These are phyloP conservation scores for Phlegmacium glaucopus DNA, from an alignment of 768 basidiomycete genomes.

Conservation along the genomic window DNA sequence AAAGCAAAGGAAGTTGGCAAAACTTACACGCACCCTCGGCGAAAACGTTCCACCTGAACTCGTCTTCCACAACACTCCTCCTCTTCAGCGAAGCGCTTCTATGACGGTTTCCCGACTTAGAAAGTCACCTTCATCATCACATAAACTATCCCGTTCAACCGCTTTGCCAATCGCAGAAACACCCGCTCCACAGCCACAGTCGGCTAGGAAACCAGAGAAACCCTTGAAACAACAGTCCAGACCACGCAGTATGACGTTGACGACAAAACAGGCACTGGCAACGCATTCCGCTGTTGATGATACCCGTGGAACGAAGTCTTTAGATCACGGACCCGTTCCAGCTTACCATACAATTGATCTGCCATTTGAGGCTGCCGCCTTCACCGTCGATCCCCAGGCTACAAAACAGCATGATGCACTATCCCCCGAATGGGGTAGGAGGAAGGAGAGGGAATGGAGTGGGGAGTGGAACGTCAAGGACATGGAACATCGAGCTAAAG, in stretches of 20 bases:
- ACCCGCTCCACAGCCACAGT: not conserved
- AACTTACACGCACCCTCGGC: slow-evolving; percentile 54
- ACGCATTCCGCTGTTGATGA: slow-evolving; percentile 16
- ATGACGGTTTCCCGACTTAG: not conserved
- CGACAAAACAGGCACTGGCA: slow-evolving; percentile 4
- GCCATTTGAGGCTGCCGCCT: not conserved
- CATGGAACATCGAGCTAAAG: slow-evolving; percentile 30
- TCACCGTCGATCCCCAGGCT: too few relatives aligned
- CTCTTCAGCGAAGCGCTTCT: not conserved
- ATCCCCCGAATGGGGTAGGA: slow-evolving; percentile 18
- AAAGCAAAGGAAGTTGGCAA: slow-evolving; percentile 50
- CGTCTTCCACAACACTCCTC: slow-evolving; percentile 28
- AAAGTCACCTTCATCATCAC: not conserved
- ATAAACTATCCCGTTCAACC: not conserved
- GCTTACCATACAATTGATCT: not conserved
- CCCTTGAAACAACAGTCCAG: not conserved
- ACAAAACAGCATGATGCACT: not conserved
- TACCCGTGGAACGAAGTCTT: not conserved
- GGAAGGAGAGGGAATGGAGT: slow-evolving; percentile 36
- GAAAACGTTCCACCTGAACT: slow-evolving; percentile 58
- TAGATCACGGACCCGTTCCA: not conserved
- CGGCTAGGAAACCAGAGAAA: too few relatives aligned
- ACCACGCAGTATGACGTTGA: too few relatives aligned
- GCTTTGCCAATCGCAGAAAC: not conserved
- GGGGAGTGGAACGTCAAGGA: slow-evolving; percentile 37